Conservation (phyloP, 108 stramenopile genomes). For the Cylindrotheca closterium region DNA sequence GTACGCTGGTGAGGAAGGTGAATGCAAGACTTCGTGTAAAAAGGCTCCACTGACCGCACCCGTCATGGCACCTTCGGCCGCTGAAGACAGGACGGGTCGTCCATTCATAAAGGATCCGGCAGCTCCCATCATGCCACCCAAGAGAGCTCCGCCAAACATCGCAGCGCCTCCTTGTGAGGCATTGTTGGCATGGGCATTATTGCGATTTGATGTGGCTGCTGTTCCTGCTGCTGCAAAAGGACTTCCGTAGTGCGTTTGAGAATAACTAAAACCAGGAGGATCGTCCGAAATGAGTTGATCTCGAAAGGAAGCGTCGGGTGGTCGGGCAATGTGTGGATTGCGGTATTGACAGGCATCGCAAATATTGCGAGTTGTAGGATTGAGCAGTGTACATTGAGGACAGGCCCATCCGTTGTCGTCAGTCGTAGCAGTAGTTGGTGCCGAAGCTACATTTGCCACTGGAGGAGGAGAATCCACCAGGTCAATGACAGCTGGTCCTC, state of each 20-base stretch:
- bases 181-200: too few relatives aligned
- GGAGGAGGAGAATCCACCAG: background rate
- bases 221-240: background rate
- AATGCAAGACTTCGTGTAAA: constrained; percentile 28
- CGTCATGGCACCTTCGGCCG: constrained; percentile 36
- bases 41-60: constrained; percentile 49
- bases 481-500: constrained; percentile 2
- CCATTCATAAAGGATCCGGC: constrained; percentile 25
- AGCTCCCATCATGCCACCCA: constrained; percentile 42
- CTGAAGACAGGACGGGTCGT: constrained; percentile 10
- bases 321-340: constrained; percentile 9
- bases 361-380: constrained; percentile 10
- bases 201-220: background rate
- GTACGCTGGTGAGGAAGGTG: too few relatives aligned
- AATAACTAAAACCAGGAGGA: too few relatives aligned
- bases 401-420: constrained; percentile 44
- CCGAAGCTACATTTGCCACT: background rate
- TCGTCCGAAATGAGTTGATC: constrained; percentile 14
- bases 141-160: constrained; percentile 24
- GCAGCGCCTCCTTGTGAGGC: too few relatives aligned
- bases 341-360: constrained; percentile 42
- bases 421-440: background rate
- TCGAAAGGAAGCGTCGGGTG: constrained; percentile 25
- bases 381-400: constrained; percentile 54
- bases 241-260: background rate